Evolutionary conservation across 140 eudicot species (phyloP).

Genomic region (Stevia rebaudiana): DNA sequence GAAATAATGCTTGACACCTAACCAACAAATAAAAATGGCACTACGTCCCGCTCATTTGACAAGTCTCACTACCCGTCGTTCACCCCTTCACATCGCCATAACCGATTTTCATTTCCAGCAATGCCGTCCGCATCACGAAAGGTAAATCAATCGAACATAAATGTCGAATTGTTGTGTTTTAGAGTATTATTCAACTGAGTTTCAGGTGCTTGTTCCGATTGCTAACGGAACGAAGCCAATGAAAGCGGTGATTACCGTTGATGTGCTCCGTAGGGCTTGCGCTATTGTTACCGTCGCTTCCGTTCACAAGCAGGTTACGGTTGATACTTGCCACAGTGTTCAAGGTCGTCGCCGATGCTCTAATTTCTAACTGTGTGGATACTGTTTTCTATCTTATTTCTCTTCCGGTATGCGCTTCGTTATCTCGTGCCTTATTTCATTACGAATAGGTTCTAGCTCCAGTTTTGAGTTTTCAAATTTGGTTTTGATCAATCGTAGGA

Average conservation of each 20-base stretch:
- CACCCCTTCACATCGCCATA: conserved; percentile 18
- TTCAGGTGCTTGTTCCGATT: conserved; percentile 83
- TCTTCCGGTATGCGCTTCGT: conserved; percentile 51
- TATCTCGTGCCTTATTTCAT: neutral
- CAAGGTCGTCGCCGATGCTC: conserved; percentile 71
- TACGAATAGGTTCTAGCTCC: no score
- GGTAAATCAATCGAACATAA: conserved; percentile 29
- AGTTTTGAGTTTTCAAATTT: no score
- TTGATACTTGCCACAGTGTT: conserved; percentile 73
- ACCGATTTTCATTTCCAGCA: conserved; percentile 31
- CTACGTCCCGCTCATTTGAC: conserved; percentile 35
- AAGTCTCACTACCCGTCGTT: conserved; percentile 20
- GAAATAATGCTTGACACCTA: no score
- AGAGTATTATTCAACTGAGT: neutral
- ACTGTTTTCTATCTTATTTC: conserved; percentile 65
- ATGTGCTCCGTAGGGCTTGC: conserved; percentile 81
- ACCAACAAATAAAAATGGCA: conserved; percentile 26
- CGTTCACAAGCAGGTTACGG: conserved; percentile 59
- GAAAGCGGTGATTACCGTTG: conserved; percentile 79
- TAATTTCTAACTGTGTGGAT: conserved; percentile 57
- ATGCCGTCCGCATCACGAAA: conserved; percentile 66
- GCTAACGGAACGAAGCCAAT: conserved; percentile 93
- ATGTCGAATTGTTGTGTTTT: conserved; percentile 6
- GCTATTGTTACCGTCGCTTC: conserved; percentile 99
- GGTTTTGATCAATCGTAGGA: neutral